Evolutionary conservation across 1,284 basidiomycete genomes (phyloP).

Genomic region (Tremellales sp.): DNA sequence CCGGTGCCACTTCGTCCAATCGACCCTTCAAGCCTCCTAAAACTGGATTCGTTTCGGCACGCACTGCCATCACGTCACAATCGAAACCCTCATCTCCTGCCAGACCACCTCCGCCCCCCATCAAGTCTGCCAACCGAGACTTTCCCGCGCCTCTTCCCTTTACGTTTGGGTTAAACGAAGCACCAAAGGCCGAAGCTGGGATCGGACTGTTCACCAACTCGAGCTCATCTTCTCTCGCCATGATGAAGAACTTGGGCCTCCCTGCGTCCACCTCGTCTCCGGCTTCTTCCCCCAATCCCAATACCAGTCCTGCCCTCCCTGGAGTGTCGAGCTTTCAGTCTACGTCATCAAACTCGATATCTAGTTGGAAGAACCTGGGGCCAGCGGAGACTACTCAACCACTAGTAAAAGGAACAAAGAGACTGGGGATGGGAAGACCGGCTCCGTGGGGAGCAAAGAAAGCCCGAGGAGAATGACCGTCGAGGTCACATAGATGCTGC

Average conservation of each 20-base stretch:
- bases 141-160: slow-evolving; percentile 39
- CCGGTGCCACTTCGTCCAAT: neutral
- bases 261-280: slow-evolving; percentile 17
- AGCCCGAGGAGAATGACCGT: too few relatives aligned
- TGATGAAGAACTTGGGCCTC: slow-evolving; percentile 37
- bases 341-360: slow-evolving; percentile 15
- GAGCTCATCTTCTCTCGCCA: slow-evolving; percentile 24
- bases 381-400: slow-evolving; percentile 11
- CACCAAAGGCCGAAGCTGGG: slow-evolving; percentile 12
- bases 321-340: slow-evolving; percentile 15
- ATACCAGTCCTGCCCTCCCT: slow-evolving; percentile 4
- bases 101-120: slow-evolving; percentile 21
- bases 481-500: too few relatives aligned
- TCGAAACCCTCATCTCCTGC: slow-evolving; percentile 14
- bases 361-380: slow-evolving; percentile 23
- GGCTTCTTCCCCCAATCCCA: slow-evolving; percentile 3
- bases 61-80: slow-evolving; percentile 12
- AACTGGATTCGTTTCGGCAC: slow-evolving; percentile 18
- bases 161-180: slow-evolving; percentile 25
- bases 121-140: slow-evolving; percentile 33
- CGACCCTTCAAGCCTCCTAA: slow-evolving; percentile 2
- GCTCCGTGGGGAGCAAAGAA: slow-evolving; percentile 40
- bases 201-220: slow-evolving; percentile 30
- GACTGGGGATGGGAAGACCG: slow-evolving; percentile 46
- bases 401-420: slow-evolving; percentile 35